Percentiles rank a stretch among this genome's conserved stretches.
phyloP scores from a whole-genome alignment of 2,329 filamentous ascomycete genomes.

The Gnomoniopsis smithogilvyi region DNA sequence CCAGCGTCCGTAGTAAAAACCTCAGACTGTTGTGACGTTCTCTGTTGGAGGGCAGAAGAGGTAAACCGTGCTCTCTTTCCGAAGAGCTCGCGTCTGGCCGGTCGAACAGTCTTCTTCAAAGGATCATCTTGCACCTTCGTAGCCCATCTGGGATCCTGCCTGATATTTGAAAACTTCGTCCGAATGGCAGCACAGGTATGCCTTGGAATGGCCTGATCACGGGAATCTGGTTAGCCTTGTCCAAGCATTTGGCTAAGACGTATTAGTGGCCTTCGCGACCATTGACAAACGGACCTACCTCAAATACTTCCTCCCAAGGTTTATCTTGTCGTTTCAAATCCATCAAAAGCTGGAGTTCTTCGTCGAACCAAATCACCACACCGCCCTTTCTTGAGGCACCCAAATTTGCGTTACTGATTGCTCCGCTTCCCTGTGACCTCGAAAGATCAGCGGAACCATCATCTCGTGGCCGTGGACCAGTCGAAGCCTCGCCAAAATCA shows the following conservation, averaged over 20 bases:
- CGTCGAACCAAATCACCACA: background rate
- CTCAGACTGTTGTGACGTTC: background rate
- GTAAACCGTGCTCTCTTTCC: too few relatives aligned
- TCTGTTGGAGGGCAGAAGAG: too few relatives aligned
- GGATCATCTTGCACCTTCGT: background rate
- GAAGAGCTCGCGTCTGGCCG: background rate
- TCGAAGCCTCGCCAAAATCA: too few relatives aligned
- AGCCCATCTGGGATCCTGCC: background rate
- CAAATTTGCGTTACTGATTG: too few relatives aligned
- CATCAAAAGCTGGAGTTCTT: background rate
- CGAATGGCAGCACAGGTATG: background rate
- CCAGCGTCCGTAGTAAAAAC: background rate
- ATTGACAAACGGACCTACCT: background rate
- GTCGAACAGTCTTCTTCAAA: background rate
- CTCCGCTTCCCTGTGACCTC: background rate
- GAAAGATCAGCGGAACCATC: too few relatives aligned
- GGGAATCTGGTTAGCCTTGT: too few relatives aligned
- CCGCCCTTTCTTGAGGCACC: background rate
- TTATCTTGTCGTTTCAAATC: background rate
- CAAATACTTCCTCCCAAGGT: background rate
- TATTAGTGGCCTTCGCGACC: background rate
- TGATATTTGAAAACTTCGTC: background rate
- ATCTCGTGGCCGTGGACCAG: too few relatives aligned
- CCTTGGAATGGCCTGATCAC: background rate
- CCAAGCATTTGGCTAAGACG: background rate